These are phyloP conservation scores for Globisporangium perplexum DNA, from an alignment of 352 stramenopile genomes.

Conservation along the genomic window DNA sequence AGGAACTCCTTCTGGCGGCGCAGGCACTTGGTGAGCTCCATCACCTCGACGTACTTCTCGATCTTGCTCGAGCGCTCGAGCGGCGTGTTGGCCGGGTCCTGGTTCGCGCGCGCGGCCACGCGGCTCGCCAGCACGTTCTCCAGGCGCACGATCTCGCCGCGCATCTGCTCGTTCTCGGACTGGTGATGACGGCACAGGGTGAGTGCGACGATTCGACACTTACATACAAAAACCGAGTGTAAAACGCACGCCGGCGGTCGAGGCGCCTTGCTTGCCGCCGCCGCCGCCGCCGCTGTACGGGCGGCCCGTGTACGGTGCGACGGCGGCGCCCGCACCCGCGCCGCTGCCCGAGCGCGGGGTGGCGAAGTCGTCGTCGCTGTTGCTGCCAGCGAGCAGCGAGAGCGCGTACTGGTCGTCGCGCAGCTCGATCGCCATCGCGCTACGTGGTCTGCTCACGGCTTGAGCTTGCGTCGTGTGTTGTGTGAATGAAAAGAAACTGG, in stretches of 20 bases:
- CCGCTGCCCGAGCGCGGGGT: constrained; percentile 10
- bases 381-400: constrained; percentile 35
- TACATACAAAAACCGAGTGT: neutral
- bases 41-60: constrained; percentile 85
- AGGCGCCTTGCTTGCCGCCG: constrained; percentile 12
- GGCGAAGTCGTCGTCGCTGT: constrained; percentile 57
- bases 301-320: constrained; percentile 30
- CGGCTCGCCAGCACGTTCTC: constrained; percentile 70
- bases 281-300: constrained; percentile 32
- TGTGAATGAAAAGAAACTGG: no score
- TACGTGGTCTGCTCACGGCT: neutral
- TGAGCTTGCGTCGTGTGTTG: no score
- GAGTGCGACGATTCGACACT: neutral
- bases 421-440: constrained; percentile 12
- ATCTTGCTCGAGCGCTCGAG: constrained; percentile 80
- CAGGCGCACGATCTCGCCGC: constrained; percentile 66
- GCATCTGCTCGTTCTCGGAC: constrained; percentile 77
- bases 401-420: constrained; percentile 37
- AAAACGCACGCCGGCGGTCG: constrained; percentile 31
- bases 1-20: constrained; percentile 82
- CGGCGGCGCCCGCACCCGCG: constrained; percentile 2
- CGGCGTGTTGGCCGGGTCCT: constrained; percentile 59
- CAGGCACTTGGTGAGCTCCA: constrained; percentile 85
- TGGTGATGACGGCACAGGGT: constrained; percentile 8
- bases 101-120: constrained; percentile 63